Evolutionary conservation across 2,329 filamentous ascomycete species (phyloP), one percentile per base, ranked within the genome.

Genomic region (Nemania bipapillata): DNA sequence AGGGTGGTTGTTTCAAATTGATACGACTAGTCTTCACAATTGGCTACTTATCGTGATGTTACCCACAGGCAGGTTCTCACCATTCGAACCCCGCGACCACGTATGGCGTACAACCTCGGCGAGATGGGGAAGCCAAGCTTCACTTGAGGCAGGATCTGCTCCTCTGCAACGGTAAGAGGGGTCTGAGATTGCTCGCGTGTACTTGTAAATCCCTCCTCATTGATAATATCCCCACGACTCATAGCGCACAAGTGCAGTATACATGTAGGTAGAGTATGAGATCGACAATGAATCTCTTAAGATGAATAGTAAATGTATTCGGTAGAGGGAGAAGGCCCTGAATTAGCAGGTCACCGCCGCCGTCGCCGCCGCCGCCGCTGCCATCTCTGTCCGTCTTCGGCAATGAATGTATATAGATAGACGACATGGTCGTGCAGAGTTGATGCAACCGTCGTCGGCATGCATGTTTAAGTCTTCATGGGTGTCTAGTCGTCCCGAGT

Each of bases 1-100:
- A 57, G 63, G 61, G 59, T 62, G 60, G 64, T 53, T 65, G 69
- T 71, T 71, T 71, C 69, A 71, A 70, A 35, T 67, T 66, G 60
- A 67, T 32, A 60, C 53, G 42, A 32, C 66, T 40, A 30, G 50
- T 32, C 56, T 53, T n/a, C 32, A 20, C 52, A 32, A 71, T 71
- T 71, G 69, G 69, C 49, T 52, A 35, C 49, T n/a, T 45, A 35
- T 45, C 22, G n/a, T 20, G 59, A 28, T 47, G 24, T 24, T 57
- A 55, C 58, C 65, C 68, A 55, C 59, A 50, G 50, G 24, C 47
- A 62, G 66, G 60, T 62, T 71, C 55, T 63, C 60, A 56, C 61
- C 58, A 65, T 64, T 47, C 62, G 54, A 53, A 65, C 58, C 66
- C 65, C 55, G 63, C 65, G 61, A 63, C 65, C 47, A 52, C 42